Evolutionary conservation across 1,139 yeast species (phyloP), one percentile per base, ranked within the genome.

Genomic region (Candida glucosophila): DNA sequence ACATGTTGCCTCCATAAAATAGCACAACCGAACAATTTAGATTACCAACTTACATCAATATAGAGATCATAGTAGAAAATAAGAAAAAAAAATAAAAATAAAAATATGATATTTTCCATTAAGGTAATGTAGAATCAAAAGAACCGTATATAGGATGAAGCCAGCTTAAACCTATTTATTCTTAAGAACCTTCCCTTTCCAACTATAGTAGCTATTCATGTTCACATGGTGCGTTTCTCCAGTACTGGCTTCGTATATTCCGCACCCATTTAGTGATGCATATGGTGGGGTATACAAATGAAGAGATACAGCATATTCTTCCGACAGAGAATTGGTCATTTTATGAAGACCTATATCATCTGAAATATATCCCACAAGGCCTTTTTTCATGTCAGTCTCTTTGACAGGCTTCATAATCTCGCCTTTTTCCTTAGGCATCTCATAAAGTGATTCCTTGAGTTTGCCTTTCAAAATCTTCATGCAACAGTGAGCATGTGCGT

Each of bases 231-330:
- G 71, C 40, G 63, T 64, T 33, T 52, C 56, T 22, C 79, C 80
- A 26, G 63, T 64, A 14, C 40, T 43, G 15, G 67, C 66, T 36
- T 75, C 79, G 40, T 71, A 78, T 48, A 69, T 66, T 32, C 69
- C 58, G 44, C 85, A 77, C 6, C 86, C 86, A 41, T 66, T 72
- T 49, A 71, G 58, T 28, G 77, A 59, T 5, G 88, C 88, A 48
- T 77, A 77, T 6, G 90, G 88, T 6, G 90, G 86, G 9, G 88
- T 78, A 52, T 79, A 80, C 30, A 79, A 61, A 49, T 79, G 90
- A 43, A 79, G 59, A 19, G 81, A 69, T 6, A 79, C 73, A n/a
- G 83, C 74, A n/a, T 58, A 49, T 19, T 63, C 64, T 20, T 52
- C 44, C 0, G 52, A 36, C 19, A 53, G 47, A 5, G 71, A 69